A percentile compares a stretch with the other conserved stretches of the same genome.
These are phyloP conservation scores for Tricholoma saponaceum DNA, from an alignment of 768 basidiomycete species.

Conservation along the genomic window DNA sequence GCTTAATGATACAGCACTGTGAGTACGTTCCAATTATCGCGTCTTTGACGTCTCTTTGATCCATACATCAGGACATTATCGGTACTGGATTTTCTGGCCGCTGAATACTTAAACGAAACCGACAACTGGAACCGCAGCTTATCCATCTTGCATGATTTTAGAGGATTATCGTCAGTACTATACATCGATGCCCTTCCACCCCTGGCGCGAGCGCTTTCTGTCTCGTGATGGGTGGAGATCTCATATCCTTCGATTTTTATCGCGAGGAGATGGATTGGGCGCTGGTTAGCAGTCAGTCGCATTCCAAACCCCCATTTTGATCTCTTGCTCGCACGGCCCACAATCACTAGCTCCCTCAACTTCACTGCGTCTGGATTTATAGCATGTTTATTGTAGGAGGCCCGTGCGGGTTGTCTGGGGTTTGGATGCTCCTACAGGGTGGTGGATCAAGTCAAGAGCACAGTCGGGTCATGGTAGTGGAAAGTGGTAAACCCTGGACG, in stretches of 20 bases:
- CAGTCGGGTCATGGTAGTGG: not conserved
- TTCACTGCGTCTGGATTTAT: not conserved
- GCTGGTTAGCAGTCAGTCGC: too few relatives aligned
- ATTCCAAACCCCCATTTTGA: not conserved
- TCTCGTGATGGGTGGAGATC: not conserved
- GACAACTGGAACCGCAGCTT: not conserved
- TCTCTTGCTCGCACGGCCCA: not conserved
- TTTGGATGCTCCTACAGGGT: not conserved
- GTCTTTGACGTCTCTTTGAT: not conserved
- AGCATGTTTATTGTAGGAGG: not conserved
- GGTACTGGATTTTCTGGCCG: not conserved
- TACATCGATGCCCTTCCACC: not conserved
- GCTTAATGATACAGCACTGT: not conserved
- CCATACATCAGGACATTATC: not conserved
- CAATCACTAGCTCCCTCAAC: not conserved
- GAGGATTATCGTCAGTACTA: not conserved
- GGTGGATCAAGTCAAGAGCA: not conserved
- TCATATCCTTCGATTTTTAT: not conserved
- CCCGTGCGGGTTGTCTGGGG: not conserved
- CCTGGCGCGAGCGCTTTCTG: not conserved
- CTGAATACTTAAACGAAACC: not conserved
- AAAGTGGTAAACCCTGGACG: not conserved
- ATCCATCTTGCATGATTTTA: not conserved
- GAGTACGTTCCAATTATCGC: not conserved
- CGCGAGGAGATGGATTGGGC: too few relatives aligned